phyloP scores from a whole-genome alignment of 345 rosid genomes.

The Melaleuca quinquenervia region DNA sequence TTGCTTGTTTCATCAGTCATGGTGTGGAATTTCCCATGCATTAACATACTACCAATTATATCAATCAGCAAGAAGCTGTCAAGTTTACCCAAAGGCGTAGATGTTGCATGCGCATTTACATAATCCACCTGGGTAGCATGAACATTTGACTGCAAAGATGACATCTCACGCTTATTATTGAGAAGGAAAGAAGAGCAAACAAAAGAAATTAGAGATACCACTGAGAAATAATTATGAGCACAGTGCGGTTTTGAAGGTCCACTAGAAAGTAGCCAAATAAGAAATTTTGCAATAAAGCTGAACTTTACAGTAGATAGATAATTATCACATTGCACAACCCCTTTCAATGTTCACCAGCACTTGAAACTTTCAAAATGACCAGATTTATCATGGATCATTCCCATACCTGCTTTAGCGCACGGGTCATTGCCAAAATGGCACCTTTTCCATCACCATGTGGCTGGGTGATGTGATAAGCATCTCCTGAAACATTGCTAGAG shows the following conservation, averaged over 20 bases:
- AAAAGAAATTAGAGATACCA: background rate
- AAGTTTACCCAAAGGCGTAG: conserved; percentile 74
- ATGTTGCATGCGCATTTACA: conserved; percentile 92
- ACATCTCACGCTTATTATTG: background rate
- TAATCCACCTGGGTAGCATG: conserved; percentile 73
- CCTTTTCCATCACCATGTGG: conserved; percentile 90
- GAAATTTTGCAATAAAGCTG: background rate
- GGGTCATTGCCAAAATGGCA: conserved; percentile 82
- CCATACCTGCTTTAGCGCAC: conserved; percentile 66
- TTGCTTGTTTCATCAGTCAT: background rate
- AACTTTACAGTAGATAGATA: background rate
- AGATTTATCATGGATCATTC: background rate
- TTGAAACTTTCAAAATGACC: background rate
- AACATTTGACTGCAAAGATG: conserved; percentile 62
- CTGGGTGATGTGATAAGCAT: conserved; percentile 92
- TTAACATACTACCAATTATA: background rate
- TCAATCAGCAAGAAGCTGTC: background rate
- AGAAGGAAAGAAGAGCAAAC: background rate
- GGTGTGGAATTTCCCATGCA: background rate
- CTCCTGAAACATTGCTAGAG: conserved; percentile 34
- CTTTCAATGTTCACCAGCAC: background rate
- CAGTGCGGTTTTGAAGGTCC: background rate
- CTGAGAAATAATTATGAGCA: background rate
- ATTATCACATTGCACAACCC: background rate
- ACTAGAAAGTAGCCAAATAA: background rate